Conservation (phyloP, 2,329 filamentous ascomycete genomes). For the Gaeumannomyces sp. region DNA sequence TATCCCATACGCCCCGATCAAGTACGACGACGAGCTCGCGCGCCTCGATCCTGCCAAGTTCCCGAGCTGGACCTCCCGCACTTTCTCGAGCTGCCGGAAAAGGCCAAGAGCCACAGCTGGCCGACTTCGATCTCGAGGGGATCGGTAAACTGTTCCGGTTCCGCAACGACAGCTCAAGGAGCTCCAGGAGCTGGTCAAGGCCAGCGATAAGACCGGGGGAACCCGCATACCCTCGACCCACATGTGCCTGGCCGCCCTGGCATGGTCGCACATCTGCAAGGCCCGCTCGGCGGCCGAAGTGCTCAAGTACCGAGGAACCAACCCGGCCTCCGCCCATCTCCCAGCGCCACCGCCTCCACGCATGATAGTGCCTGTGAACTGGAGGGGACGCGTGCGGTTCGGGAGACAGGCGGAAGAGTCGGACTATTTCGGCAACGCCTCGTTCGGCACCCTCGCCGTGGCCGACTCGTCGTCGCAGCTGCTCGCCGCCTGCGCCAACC, state of each 20-base stretch:
- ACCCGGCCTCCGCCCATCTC: background rate
- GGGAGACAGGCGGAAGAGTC: background rate
- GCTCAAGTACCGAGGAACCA: background rate
- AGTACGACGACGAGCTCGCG: background rate
- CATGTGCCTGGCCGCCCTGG: background rate
- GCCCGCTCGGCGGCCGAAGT: slow-evolving; percentile 2
- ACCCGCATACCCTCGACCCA: background rate
- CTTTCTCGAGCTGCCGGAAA: background rate
- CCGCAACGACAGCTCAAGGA: slow-evolving; percentile 1
- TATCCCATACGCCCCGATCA: background rate
- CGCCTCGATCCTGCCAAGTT: background rate
- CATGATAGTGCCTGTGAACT: background rate
- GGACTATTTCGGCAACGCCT: slow-evolving; percentile 2
- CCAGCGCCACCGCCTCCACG: too few species aligned
- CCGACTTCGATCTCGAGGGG: background rate
- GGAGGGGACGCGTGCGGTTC: background rate
- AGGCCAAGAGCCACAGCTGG: background rate
- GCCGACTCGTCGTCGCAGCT: background rate
- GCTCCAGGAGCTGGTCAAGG: slow-evolving; percentile 4
- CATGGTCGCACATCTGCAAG: slow-evolving; percentile 4
- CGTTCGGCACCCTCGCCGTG: background rate
- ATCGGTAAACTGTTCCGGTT: background rate
- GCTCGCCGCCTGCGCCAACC: background rate
- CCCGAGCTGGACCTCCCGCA: background rate
- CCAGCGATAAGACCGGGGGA: background rate